Evolutionary conservation across 257 asterid species (phyloP).

Genomic region (Penstemon eatonii): DNA sequence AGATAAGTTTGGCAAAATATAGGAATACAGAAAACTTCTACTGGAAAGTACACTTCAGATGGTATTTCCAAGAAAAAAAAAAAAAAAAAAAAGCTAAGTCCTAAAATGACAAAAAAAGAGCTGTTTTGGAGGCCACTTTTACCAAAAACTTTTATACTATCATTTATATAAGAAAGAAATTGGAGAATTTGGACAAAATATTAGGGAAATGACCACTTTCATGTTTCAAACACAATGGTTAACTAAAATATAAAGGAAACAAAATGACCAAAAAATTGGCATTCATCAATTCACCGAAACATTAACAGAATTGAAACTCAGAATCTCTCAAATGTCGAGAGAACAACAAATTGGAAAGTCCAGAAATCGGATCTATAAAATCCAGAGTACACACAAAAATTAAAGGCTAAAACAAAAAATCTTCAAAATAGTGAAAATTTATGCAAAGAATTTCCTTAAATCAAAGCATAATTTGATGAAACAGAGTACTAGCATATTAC

Average conservation of each 20-base stretch:
- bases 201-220: slow-evolving; percentile 11
- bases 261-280: background rate
- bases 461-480: slow-evolving; percentile 14
- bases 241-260: background rate
- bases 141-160: background rate
- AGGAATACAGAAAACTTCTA: background rate
- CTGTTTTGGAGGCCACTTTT: background rate
- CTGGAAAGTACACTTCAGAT: background rate
- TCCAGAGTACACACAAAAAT: slow-evolving; percentile 20
- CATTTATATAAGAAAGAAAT: background rate
- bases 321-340: slow-evolving; percentile 5
- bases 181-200: background rate
- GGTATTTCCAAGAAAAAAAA: background rate
- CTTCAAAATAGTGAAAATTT: slow-evolving; percentile 10
- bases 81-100: background rate
- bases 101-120: too few relatives aligned
- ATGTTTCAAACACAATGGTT: background rate
- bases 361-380: slow-evolving; percentile 33
- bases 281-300: slow-evolving; percentile 4
- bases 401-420: slow-evolving; percentile 10
- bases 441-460: slow-evolving; percentile 3
- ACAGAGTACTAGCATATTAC: background rate
- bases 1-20: slow-evolving; percentile 6
- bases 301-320: background rate
- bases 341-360: slow-evolving; percentile 22